Evolutionary conservation across 2,329 filamentous ascomycete genomes (phyloP), one percentile per base, ranked within the genome.

Genomic region (Penicillium oxalicum): DNA sequence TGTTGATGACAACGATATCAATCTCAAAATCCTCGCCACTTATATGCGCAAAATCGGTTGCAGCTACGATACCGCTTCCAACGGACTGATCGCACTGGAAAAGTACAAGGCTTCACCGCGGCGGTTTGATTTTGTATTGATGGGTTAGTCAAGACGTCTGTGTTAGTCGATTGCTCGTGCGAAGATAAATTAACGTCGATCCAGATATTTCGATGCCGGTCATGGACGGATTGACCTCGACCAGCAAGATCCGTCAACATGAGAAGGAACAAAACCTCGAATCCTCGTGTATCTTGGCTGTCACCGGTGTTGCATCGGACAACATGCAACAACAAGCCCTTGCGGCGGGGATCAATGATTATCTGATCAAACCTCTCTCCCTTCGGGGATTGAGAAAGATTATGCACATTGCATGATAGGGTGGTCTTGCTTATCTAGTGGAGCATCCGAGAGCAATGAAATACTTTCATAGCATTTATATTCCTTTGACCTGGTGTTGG

Each of bases 161-260:
- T 2, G 34, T 13, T 13, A 18, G 1, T 12, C 12, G 1, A 38
- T 37, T n/a, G 12, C 5, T 0, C 2, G 6, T 13, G 9, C 13
- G 50, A 35, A 37, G 28, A 11, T 38, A 1, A 4, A 11, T 11
- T 24, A 11, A 4, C 13, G 4, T 34, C 4, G 50, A 60, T 40
- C 52, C 60, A 72, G 71, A 74, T 48, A 65, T 74, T 18, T 68
- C 64, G 12, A 74, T 74, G 70, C 71, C 71, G 1, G 56, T 72
- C 5, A 68, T 74, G 67, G 66, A 74, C 46, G 72, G 72, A 1
- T 68, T 75, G 26, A 63, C 66, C 25, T 69, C 71, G 5, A 72
- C 72, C 1, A 61, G 65, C 11, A 63, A 63, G 13, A 74, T 75
- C 46, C 65, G 72, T 18, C 56, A 61, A 25, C 57, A 62, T 29